Conservation (phyloP, 2,329 filamentous ascomycete species). For the Xylaria sp. region DNA sequence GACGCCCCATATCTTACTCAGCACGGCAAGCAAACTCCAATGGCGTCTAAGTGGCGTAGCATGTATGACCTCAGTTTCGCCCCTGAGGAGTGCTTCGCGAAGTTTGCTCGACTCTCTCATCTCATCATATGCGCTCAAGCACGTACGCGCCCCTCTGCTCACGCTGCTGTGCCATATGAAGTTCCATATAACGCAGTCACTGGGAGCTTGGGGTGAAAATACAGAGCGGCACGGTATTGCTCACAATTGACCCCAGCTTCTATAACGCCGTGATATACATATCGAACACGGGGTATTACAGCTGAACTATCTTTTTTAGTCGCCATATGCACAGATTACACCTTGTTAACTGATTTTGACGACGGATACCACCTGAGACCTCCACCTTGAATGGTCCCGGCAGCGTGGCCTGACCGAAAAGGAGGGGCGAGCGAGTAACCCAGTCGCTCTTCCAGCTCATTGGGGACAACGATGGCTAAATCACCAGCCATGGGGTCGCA, state of each 20-base stretch:
- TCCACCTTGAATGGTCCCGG: slow-evolving; percentile 5
- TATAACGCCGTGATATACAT: slow-evolving; percentile 15
- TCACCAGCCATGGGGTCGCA: slow-evolving; percentile 7
- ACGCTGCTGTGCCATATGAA: neutral
- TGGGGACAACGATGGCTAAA: neutral
- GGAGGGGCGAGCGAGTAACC: slow-evolving; percentile 10
- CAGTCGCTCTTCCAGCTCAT: slow-evolving; percentile 21
- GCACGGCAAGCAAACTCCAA: slow-evolving; percentile 13
- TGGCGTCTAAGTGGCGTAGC: neutral
- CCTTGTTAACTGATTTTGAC: neutral
- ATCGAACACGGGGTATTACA: slow-evolving; percentile 15
- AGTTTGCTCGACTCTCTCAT: slow-evolving; percentile 3
- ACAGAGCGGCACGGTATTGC: slow-evolving; percentile 22
- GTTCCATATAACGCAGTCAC: slow-evolving; percentile 11
- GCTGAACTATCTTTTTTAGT: neutral
- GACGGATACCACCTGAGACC: slow-evolving; percentile 8
- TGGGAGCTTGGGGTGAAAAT: slow-evolving; percentile 21
- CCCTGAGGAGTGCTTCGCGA: neutral
- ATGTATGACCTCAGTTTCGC: slow-evolving; percentile 9
- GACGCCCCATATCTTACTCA: slow-evolving; percentile 9
- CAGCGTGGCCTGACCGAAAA: slow-evolving; percentile 17
- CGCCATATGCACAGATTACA: neutral
- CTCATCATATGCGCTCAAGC: neutral
- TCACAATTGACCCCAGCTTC: slow-evolving; percentile 19
- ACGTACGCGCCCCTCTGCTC: neutral